Percentiles rank a stretch among this genome's conserved stretches.
Evolutionary conservation across 2,329 filamentous ascomycete species (phyloP).

Genomic region (Diatrype stigma): DNA sequence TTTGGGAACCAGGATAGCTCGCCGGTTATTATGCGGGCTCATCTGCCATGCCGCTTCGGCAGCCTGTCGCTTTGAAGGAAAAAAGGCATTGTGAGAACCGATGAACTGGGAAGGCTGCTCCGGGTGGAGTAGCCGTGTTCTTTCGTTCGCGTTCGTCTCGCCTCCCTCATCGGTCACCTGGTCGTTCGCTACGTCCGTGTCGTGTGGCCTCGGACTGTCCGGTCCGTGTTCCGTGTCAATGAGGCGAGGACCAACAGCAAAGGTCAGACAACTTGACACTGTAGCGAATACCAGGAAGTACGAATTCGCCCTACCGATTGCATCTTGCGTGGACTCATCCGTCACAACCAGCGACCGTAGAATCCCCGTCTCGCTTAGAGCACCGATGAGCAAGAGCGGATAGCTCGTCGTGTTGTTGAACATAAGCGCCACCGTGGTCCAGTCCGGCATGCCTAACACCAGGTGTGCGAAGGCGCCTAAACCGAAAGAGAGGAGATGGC

Average conservation of each 20-base stretch:
- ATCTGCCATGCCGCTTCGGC: neutral
- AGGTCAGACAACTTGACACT: conserved; percentile 59
- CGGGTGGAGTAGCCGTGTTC: conserved; percentile 45
- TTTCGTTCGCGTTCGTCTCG: conserved; percentile 41
- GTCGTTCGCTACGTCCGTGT: conserved; percentile 14
- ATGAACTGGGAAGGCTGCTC: conserved; percentile 9
- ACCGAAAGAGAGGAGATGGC: conserved; percentile 35
- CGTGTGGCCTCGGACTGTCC: conserved; percentile 24
- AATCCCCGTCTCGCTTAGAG: conserved; percentile 49
- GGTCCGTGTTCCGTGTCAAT: conserved; percentile 42
- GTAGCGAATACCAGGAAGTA: conserved; percentile 66
- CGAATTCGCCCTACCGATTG: conserved; percentile 56
- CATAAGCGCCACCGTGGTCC: conserved; percentile 40
- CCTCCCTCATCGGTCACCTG: conserved; percentile 12
- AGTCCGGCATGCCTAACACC: conserved; percentile 39
- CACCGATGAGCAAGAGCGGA: conserved; percentile 40
- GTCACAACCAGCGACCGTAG: conserved; percentile 41
- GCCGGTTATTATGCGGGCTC: conserved; percentile 11
- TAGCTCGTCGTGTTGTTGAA: conserved; percentile 48
- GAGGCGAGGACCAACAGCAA: conserved; percentile 57
- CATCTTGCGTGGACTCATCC: conserved; percentile 39
- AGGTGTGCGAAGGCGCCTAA: conserved; percentile 34
- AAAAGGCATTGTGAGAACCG: conserved; percentile 23
- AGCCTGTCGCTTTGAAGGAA: conserved; percentile 20
- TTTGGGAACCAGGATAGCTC: conserved; percentile 21